Percentiles rank a stretch among this genome's conserved stretches.
Conservation (phyloP, 345 rosid species). For the Lumnitzera littorea region DNA sequence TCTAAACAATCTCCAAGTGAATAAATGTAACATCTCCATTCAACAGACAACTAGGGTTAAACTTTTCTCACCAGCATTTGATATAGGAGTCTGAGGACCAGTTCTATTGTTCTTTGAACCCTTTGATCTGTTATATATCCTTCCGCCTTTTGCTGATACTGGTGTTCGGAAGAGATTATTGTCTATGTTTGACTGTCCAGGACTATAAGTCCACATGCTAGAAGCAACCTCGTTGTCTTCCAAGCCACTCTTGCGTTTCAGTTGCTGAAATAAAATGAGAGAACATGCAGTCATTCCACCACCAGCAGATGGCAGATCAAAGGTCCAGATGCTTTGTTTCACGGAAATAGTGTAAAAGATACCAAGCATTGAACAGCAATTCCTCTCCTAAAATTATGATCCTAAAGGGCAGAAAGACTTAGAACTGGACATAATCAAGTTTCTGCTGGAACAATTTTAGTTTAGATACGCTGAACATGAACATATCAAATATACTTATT, state of each 20-base stretch:
- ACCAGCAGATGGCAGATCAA: too few species aligned
- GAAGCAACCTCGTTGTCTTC: slow-evolving; percentile 35
- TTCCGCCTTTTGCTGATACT: slow-evolving; percentile 63
- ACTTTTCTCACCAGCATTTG: slow-evolving; percentile 51
- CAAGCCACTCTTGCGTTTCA: slow-evolving; percentile 47
- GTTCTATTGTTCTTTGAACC: slow-evolving; percentile 48
- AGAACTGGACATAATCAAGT: too few species aligned
- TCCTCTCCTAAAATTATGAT: too few species aligned
- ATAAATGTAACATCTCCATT: not conserved
- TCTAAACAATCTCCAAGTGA: not conserved
- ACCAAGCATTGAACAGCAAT: too few species aligned
- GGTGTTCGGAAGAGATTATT: slow-evolving; percentile 66
- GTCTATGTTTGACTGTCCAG: slow-evolving; percentile 33
- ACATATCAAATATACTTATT: too few species aligned
- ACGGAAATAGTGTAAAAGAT: too few species aligned
- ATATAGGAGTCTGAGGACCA: slow-evolving; percentile 60
- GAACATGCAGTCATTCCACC: not conserved
- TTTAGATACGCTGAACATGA: too few species aligned
- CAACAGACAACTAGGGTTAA: not conserved
- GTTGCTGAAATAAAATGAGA: slow-evolving; percentile 32
- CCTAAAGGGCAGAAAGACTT: too few species aligned
- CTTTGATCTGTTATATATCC: slow-evolving; percentile 49
- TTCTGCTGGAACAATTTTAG: too few species aligned
- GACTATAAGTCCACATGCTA: slow-evolving; percentile 34
- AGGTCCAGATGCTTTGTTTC: too few species aligned